Evolutionary conservation across 768 basidiomycete species (phyloP).

Genomic region (Gymnopilus junonius): DNA sequence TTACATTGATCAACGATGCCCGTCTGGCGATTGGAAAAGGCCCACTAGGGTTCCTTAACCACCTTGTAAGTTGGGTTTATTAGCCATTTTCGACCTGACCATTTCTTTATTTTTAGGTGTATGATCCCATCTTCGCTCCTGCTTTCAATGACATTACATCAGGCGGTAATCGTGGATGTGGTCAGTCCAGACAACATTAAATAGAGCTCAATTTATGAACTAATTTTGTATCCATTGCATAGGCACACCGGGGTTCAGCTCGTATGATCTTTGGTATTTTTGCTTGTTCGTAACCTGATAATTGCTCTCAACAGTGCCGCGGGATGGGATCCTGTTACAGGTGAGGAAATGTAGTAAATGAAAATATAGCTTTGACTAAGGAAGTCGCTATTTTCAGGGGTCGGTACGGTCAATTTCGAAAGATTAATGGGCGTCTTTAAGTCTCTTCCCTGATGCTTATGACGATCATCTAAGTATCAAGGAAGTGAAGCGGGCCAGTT

Average conservation of each 20-base stretch:
- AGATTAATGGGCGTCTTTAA: conserved; percentile 22
- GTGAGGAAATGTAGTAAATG: conserved; percentile 17
- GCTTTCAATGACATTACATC: conserved; percentile 29
- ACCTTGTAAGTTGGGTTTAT: conserved; percentile 29
- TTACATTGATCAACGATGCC: conserved; percentile 58
- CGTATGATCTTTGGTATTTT: conserved; percentile 22
- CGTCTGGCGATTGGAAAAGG: conserved; percentile 44
- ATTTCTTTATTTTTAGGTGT: conserved; percentile 12
- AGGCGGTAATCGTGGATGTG: conserved; percentile 28
- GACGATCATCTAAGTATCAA: not conserved
- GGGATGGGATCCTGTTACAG: conserved; percentile 49
- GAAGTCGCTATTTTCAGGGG: conserved; percentile 25
- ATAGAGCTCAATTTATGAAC: not conserved
- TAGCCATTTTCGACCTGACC: not conserved
- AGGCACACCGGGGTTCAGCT: conserved; percentile 39
- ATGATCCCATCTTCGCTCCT: conserved; percentile 21
- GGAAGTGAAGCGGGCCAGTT: not conserved
- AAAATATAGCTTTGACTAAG: not conserved
- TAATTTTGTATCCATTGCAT: not conserved
- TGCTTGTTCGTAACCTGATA: not conserved
- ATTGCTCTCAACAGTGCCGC: conserved; percentile 26
- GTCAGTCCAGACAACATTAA: conserved; percentile 1
- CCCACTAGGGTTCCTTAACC: conserved; percentile 55
- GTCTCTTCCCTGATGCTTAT: conserved; percentile 21
- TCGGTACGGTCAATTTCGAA: conserved; percentile 41